Evolutionary conservation across 2,329 filamentous ascomycete species (phyloP).

Genomic region (Phyllachora maydis): DNA sequence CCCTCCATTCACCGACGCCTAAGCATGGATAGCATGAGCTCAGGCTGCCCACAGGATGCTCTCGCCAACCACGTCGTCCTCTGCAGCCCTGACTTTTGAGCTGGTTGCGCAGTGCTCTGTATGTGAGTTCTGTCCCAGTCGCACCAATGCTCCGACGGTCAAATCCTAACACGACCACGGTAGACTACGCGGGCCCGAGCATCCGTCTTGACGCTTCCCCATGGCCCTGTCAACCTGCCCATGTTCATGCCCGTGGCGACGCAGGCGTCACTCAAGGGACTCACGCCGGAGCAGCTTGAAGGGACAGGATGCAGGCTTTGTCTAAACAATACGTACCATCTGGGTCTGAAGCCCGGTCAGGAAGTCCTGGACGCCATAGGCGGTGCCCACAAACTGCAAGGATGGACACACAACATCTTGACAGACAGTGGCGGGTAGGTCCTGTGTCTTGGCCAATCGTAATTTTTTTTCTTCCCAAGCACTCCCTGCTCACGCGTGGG

Average conservation of each 20-base stretch:
- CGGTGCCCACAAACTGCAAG: conserved; percentile 84
- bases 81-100: conserved; percentile 57
- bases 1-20: too few species aligned
- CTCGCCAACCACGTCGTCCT: conserved; percentile 25
- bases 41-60: conserved; percentile 22
- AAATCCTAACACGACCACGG: conserved; percentile 1
- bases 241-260: conserved; percentile 99
- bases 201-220: conserved; percentile 69
- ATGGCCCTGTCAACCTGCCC: conserved; percentile 76
- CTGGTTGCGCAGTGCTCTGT: conserved; percentile 64
- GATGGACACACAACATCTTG: conserved; percentile 88
- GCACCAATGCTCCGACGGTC: background rate
- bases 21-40: too few species aligned
- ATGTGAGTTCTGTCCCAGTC: conserved; percentile 15
- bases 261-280: conserved; percentile 82
- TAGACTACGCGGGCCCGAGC: conserved; percentile 90
- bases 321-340: conserved; percentile 94
- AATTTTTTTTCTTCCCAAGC: background rate
- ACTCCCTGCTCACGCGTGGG: background rate
- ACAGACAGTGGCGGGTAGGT: conserved; percentile 56
- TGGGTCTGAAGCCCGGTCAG: conserved; percentile 88
- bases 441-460: background rate
- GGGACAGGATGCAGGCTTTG: conserved; percentile 78
- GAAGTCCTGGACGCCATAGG: conserved; percentile 71
- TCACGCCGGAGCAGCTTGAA: conserved; percentile 83